Conservation (phyloP, 2,329 filamentous ascomycete genomes). For the Phyllosticta paracitricarpa region DNA sequence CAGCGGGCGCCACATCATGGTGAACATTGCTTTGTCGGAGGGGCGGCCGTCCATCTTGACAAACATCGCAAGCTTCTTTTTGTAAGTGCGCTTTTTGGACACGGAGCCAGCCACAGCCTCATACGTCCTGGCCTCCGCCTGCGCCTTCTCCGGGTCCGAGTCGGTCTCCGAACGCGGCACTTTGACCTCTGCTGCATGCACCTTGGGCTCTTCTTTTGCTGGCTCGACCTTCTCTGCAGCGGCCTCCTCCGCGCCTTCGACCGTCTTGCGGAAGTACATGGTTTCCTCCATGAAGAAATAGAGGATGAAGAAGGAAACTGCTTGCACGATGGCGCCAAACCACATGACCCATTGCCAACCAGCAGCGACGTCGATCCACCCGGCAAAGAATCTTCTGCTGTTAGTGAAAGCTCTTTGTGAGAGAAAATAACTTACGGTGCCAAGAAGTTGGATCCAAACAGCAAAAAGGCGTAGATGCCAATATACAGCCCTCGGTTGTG, state of each 20-base stretch:
- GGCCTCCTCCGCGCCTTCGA: background rate
- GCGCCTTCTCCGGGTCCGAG: background rate
- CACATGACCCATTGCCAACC: conserved; percentile 32
- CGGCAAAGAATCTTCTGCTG: conserved; percentile 18
- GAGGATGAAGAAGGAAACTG: conserved; percentile 38
- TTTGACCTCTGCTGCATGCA: background rate
- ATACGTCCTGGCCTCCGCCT: background rate
- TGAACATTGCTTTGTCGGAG: conserved; percentile 21
- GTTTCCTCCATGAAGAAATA: conserved; percentile 54
- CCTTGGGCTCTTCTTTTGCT: background rate
- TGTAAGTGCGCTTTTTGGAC: conserved; percentile 14
- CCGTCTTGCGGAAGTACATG: conserved; percentile 33
- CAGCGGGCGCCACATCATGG: conserved; percentile 12
- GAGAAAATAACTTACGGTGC: conserved; percentile 14
- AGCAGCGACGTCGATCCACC: conserved; percentile 25
- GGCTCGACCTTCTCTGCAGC: background rate
- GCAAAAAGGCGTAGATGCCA: conserved; percentile 22
- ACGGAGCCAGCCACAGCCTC: background rate
- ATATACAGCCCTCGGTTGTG: conserved; percentile 24
- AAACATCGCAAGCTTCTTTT: conserved; percentile 23
- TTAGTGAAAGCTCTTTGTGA: background rate
- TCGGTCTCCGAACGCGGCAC: background rate
- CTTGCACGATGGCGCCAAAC: conserved; percentile 46
- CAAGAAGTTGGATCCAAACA: conserved; percentile 27
- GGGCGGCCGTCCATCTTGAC: conserved; percentile 13